These are phyloP conservation scores for Psilocybe mexicana DNA, from an alignment of 1,284 basidiomycete genomes.

Conservation along the genomic window DNA sequence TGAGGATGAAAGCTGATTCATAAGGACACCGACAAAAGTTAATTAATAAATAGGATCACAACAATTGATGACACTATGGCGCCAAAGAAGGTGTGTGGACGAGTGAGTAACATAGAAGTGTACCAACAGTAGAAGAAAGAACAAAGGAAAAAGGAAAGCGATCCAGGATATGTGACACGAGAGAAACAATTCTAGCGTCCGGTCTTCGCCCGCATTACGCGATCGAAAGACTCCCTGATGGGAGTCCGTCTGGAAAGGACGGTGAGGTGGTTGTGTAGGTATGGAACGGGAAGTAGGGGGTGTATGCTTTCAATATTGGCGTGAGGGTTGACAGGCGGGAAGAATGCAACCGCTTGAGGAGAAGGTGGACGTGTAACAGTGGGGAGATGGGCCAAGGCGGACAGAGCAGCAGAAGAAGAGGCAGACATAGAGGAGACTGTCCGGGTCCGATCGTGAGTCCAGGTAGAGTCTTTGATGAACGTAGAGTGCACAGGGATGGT, in stretches of 20 bases:
- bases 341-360: conserved; percentile 50
- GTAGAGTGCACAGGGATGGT: conserved; percentile 53
- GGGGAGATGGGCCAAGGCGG: conserved; percentile 61
- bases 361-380: conserved; percentile 52
- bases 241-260: conserved; percentile 63
- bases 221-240: conserved; percentile 67
- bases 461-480: conserved; percentile 29
- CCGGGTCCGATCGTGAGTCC: conserved; percentile 55
- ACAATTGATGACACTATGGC: conserved; percentile 6
- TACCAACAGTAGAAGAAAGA: not conserved
- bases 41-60: conserved; percentile 14
- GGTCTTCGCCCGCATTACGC: conserved; percentile 59
- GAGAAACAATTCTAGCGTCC: conserved; percentile 9
- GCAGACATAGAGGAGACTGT: conserved; percentile 67
- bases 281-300: conserved; percentile 67
- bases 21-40: conserved; percentile 7
- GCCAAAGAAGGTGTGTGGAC: conserved; percentile 6
- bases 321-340: conserved; percentile 57
- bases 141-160: conserved; percentile 2
- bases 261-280: conserved; percentile 67
- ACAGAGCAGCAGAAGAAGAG: conserved; percentile 62
- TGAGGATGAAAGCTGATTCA: not conserved
- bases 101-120: conserved; percentile 7
- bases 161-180: not conserved
- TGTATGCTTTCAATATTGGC: conserved; percentile 59